Conservation (phyloP, 306 rosid species). For the Gillenia trifoliata region DNA sequence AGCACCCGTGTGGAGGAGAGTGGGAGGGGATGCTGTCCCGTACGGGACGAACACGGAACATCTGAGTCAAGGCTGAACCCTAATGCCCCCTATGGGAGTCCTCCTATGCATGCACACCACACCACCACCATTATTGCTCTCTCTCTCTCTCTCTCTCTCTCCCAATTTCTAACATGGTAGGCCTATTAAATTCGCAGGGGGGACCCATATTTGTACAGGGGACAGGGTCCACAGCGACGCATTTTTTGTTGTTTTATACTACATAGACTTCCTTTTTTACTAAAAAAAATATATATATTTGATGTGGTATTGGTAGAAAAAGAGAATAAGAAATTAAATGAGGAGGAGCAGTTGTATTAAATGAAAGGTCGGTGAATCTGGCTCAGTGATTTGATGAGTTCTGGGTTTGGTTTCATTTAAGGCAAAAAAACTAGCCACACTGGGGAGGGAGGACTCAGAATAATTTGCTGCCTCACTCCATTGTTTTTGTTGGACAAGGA, state of each 20-base stretch:
- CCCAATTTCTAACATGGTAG: not conserved
- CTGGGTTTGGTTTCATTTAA: constrained; percentile 7
- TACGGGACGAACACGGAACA: constrained; percentile 61
- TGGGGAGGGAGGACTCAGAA: not conserved
- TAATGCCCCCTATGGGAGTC: constrained; percentile 10
- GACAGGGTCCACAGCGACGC: not conserved
- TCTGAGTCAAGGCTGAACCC: constrained; percentile 19
- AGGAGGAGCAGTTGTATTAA: constrained; percentile 16
- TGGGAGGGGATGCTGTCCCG: constrained; percentile 29
- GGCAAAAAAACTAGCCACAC: not conserved
- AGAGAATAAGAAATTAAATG: not conserved
- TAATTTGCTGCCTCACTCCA: not conserved
- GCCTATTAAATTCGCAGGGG: constrained; percentile 17
- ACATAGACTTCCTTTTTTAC: not conserved
- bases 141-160: not conserved
- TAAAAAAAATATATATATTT: not conserved
- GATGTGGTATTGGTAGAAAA: not conserved
- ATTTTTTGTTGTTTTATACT: constrained; percentile 8
- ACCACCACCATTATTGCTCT: constrained; percentile 30
- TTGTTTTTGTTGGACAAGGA: constrained; percentile 6
- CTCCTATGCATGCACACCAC: not conserved
- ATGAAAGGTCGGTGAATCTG: constrained; percentile 6
- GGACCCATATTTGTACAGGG: constrained; percentile 16
- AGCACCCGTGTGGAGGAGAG: constrained; percentile 31
- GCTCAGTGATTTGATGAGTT: constrained; percentile 18